Percentiles rank a stretch among this genome's conserved stretches.
These are phyloP conservation scores for Jackrogersella minutella DNA, from an alignment of 495 filamentous ascomycete genomes.

Conservation along the genomic window DNA sequence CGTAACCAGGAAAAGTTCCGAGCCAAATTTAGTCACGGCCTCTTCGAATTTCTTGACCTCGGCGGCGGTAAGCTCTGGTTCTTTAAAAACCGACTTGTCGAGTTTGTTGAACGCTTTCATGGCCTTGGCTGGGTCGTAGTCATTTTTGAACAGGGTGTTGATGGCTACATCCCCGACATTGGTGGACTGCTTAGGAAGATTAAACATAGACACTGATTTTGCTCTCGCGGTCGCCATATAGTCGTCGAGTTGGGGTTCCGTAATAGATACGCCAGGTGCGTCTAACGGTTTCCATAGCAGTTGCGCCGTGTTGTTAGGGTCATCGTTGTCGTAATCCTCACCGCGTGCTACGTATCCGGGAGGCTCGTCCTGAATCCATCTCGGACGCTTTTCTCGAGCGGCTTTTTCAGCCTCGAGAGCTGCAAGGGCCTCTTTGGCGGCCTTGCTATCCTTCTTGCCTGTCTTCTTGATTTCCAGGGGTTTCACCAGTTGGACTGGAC, in stretches of 20 bases:
- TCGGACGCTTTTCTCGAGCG: constrained; percentile 80
- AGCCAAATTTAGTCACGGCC: constrained; percentile 87
- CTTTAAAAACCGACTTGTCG: constrained; percentile 79
- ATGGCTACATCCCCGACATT: constrained; percentile 91
- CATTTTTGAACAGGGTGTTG: constrained; percentile 72
- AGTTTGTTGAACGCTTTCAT: constrained; percentile 72
- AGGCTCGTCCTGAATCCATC: constrained; percentile 93
- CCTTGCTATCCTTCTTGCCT: constrained; percentile 70
- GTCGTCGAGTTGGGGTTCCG: constrained; percentile 63
- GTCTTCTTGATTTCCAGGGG: constrained; percentile 81
- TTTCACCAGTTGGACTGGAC: constrained; percentile 87
- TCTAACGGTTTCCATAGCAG: constrained; percentile 70
- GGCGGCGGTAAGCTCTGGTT: constrained; percentile 78
- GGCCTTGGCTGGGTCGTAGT: constrained; percentile 76
- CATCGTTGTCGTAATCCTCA: constrained; percentile 67
- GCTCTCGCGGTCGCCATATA: constrained; percentile 75
- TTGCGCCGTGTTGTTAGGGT: constrained; percentile 57
- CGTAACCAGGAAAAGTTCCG: constrained; percentile 83
- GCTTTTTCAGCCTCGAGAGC: constrained; percentile 81
- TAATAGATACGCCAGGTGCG: constrained; percentile 56
- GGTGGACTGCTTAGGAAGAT: constrained; percentile 73
- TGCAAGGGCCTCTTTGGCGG: constrained; percentile 79
- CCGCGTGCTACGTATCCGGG: constrained; percentile 83
- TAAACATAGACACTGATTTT: constrained; percentile 65
- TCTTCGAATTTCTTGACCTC: constrained; percentile 93